Evolutionary conservation across 306 rosid genomes (phyloP).

Genomic region (Prunus armeniaca): DNA sequence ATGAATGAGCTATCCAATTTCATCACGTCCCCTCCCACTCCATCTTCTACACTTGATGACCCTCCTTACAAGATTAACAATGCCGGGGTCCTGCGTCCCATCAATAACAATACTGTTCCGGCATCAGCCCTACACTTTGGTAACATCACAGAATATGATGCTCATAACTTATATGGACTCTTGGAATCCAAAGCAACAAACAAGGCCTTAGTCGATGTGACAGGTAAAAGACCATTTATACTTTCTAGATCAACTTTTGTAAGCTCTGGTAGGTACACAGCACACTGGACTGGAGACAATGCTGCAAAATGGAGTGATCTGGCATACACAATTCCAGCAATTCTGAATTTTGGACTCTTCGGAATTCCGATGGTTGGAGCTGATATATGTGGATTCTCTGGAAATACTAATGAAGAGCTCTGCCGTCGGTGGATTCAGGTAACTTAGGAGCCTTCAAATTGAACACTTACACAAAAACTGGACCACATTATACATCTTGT

Average conservation of each 20-base stretch:
- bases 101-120: slow-evolving; percentile 51
- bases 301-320: slow-evolving; percentile 83
- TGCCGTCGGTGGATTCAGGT: slow-evolving; percentile 96
- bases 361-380: slow-evolving; percentile 97
- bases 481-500: not conserved
- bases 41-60: slow-evolving; percentile 61
- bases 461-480: not conserved
- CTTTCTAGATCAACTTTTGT: slow-evolving; percentile 83
- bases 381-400: slow-evolving; percentile 80
- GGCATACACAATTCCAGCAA: slow-evolving; percentile 66
- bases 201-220: slow-evolving; percentile 46
- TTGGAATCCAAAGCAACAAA: slow-evolving; percentile 63
- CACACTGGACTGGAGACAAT: slow-evolving; percentile 97
- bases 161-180: slow-evolving; percentile 76
- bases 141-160: slow-evolving; percentile 67
- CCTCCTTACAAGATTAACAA: slow-evolving; percentile 79
- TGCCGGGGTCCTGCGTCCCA: slow-evolving; percentile 34
- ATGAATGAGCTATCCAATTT: slow-evolving; percentile 87
- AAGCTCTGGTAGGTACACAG: slow-evolving; percentile 82
- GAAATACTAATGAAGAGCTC: slow-evolving; percentile 76
- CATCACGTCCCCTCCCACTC: slow-evolving; percentile 47
- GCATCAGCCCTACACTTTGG: slow-evolving; percentile 63
- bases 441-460: slow-evolving; percentile 1
- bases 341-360: slow-evolving; percentile 68
- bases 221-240: slow-evolving; percentile 83